Base-by-base conservation (phyloP, 192 early-diverging fungal genomes). In the Cladochytrium replicatum region DNA sequence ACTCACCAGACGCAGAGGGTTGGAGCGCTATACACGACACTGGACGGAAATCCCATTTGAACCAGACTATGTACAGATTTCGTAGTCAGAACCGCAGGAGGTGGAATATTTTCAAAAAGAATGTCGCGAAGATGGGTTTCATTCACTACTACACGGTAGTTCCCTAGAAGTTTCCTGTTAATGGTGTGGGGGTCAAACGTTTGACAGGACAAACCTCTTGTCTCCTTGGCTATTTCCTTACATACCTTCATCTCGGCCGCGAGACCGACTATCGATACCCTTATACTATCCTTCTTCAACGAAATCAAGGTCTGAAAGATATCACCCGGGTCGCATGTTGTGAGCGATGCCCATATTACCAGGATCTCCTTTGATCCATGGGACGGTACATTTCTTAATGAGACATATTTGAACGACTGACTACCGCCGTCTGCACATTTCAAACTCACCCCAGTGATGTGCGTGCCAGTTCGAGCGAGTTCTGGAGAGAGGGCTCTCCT, bases 251-350 rank as follows among this genome's bases (percentile, higher is more conserved):
- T 87, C 42, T 95, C 90, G 23, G 94, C 94, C 9, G 88, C 81
- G 17, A 96, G 57, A 4, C 88, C 87, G 45, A 98, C 82, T 44
- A 98, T 78, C 11, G 82, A 89, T 1, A 87, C 88, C 0, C 90
- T 76, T 22, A 98, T 81, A 29, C 72, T 64, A 23, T 91, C 80
- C 4, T 57, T 43, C 43, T 77, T 70, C 23, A 96, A 58, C 13
- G 68, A 52, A 26, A 67, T 62, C 31, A 93, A 74, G 0, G 94
- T 96, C 28, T 86, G 76, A 45, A 80, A 71, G 24, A 98, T 92
- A 46, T 98, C 81, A 1, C 84, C 87, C 3, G 94, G 94, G 59
- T 98, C 94, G 55, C 89, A 93, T 0, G 94, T 88, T 1, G 88
- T 90, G 22, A 98, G 68, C 0, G 91, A 84, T 1, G 83, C 91